These are phyloP conservation scores for Pythium aphanidermatum DNA, from an alignment of 352 stramenopile species.

Conservation along the genomic window DNA sequence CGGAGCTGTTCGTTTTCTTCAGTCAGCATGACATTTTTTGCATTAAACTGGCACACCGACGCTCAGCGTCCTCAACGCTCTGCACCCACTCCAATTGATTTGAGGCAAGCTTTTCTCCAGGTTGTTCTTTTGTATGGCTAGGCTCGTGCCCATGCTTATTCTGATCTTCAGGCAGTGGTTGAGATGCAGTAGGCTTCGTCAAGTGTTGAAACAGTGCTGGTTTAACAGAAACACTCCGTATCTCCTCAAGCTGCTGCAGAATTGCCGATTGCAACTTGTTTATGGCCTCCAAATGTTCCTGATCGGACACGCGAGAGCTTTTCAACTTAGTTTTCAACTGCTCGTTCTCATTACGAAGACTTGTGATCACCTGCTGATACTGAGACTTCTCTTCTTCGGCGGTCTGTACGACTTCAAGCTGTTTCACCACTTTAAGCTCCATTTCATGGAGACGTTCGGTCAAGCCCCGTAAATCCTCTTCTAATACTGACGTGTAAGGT, in stretches of 20 bases:
- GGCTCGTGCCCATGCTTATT: neutral
- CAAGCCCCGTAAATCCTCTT: too few species aligned
- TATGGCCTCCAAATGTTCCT: constrained; percentile 7
- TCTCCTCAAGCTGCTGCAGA: constrained; percentile 13
- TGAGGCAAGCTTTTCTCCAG: constrained; percentile 28
- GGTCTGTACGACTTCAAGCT: too few species aligned
- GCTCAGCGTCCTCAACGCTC: constrained; percentile 45
- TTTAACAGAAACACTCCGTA: constrained; percentile 6
- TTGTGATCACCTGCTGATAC: too few species aligned
- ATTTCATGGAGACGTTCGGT: too few species aligned
- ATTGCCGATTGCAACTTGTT: constrained; percentile 12
- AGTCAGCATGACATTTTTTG: constrained; percentile 64
- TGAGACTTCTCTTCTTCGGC: too few species aligned
- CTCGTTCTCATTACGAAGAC: constrained; percentile 3
- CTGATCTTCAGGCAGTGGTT: neutral
- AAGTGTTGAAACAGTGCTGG: too few species aligned
- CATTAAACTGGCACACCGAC: constrained; percentile 46
- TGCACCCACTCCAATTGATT: constrained; percentile 38
- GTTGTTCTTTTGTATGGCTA: constrained; percentile 7
- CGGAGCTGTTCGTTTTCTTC: constrained; percentile 55
- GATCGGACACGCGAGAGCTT: neutral
- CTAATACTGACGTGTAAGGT: neutral
- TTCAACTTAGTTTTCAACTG: neutral
- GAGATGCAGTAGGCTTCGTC: neutral
- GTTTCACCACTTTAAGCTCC: too few species aligned